These are phyloP conservation scores for Capillidium rhysosporum DNA, from an alignment of 371 early-diverging fungal genomes.

Conservation along the genomic window DNA sequence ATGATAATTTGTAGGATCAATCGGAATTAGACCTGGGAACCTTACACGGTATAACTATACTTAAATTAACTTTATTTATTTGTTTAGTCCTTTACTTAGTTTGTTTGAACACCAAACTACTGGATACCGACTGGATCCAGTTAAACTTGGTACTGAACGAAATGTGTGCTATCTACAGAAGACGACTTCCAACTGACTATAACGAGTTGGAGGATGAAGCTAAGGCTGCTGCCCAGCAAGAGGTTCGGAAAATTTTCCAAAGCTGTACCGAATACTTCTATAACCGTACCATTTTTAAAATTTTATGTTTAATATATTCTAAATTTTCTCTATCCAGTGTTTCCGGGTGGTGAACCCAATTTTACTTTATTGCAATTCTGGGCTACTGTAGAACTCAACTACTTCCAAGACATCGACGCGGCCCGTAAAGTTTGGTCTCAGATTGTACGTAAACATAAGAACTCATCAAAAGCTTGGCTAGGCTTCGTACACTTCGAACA, in stretches of 20 bases:
- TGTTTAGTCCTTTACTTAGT: background rate
- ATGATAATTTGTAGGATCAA: background rate
- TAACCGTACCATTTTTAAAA: background rate
- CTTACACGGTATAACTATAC: background rate
- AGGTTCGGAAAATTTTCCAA: background rate
- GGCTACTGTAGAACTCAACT: background rate
- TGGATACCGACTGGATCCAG: background rate
- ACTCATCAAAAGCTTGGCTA: background rate
- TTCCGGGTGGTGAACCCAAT: slow-evolving; percentile 1
- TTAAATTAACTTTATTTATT: background rate
- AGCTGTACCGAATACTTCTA: background rate
- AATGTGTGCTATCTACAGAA: background rate
- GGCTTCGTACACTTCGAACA: background rate
- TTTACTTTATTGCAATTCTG: background rate
- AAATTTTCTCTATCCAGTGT: background rate
- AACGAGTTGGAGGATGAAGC: no score
- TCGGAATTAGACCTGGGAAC: background rate
- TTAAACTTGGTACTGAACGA: background rate
- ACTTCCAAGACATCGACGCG: background rate
- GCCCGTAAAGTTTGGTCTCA: slow-evolving; percentile 1
- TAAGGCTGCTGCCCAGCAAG: no score
- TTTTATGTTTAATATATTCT: background rate
- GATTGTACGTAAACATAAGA: background rate
- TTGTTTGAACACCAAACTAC: background rate
- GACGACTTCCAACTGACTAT: background rate